A percentile compares a stretch with the other conserved stretches of the same genome.
These are phyloP conservation scores for Pisolithus sp. DNA, from an alignment of 768 basidiomycete species.

Conservation along the genomic window DNA sequence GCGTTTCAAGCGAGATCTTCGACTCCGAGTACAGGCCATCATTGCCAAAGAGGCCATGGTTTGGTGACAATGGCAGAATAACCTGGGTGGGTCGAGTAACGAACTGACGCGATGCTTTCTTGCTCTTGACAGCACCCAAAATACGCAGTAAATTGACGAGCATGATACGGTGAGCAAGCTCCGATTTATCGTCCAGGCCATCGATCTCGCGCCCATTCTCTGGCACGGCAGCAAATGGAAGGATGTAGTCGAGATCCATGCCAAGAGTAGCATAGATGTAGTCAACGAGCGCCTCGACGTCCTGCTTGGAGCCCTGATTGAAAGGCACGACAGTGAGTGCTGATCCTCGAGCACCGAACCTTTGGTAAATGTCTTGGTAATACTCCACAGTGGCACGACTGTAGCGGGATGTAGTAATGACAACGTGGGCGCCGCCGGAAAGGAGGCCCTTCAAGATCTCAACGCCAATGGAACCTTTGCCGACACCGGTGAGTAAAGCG, in stretches of 20 bases:
- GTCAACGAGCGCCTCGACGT: slow-evolving; percentile 95
- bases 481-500: slow-evolving; percentile 94
- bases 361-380: slow-evolving; percentile 97
- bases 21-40: slow-evolving; percentile 98
- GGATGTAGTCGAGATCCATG: slow-evolving; percentile 96
- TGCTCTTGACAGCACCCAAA: slow-evolving; percentile 94
- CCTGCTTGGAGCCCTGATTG: slow-evolving; percentile 98
- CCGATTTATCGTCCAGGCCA: slow-evolving; percentile 92
- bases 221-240: slow-evolving; percentile 97
- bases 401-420: slow-evolving; percentile 97
- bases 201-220: slow-evolving; percentile 99
- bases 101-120: slow-evolving; percentile 95
- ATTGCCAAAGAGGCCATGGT: slow-evolving; percentile 96
- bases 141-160: slow-evolving; percentile 93
- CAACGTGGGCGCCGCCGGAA: slow-evolving; percentile 92
- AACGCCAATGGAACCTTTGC: slow-evolving; percentile 95
- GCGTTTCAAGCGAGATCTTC: slow-evolving; percentile 94
- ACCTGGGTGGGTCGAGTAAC: slow-evolving; percentile 98
- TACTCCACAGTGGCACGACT: slow-evolving; percentile 94
- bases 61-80: slow-evolving; percentile 94
- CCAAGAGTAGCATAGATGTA: slow-evolving; percentile 95
- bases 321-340: slow-evolving; percentile 97
- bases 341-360: slow-evolving; percentile 91
- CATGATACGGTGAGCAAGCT: slow-evolving; percentile 98
- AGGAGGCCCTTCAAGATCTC: slow-evolving; percentile 96